Evolutionary conservation across 2,329 filamentous ascomycete genomes (phyloP), one percentile per base, ranked within the genome.

Genomic region (Mycosphaerella sp.): DNA sequence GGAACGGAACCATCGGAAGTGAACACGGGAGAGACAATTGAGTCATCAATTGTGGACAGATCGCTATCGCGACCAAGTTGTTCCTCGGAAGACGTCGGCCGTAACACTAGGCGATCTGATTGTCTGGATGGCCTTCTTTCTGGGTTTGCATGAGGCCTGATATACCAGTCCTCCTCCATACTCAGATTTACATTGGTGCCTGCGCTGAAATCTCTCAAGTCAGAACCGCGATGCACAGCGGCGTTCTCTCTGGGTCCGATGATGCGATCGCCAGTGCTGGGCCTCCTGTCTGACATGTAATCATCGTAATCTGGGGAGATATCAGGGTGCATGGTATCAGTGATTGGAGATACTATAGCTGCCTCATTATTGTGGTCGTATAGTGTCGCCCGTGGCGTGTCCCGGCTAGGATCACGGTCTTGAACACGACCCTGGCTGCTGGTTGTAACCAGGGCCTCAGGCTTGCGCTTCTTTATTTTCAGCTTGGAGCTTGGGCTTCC

Each of bases 391-490:
- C 51, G 58, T 17, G 65, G 64, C 12, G 58, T 54, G 43, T 56
- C 57, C 41, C 69, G 69, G 55, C 69, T 72, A 52, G 67, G 69
- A 53, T 74, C 73, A 56, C 76, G 77, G 46, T 77, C 76, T 58
- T 80, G 78, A 59, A 76, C 80, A 62, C 72, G 78, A 58, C 80
- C 79, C 4, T 78, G 76, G 51, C 74, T 51, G 40, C 39, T 43
- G 34, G 53, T 44, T 11, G 50, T 46, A 47, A 56, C 46, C 29
- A 57, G 41, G 41, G 49, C 56, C 7, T 62, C 59, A 17, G 59
- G 51, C 42, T 58, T 63, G 29, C 62, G 59, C 56, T 66, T 67
- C 51, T 64, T 67, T 62, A 73, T 59, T 62, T 73, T 76, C 54
- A 73, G 62, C 61, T 73, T 75, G 42, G 70, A 54, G 51, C 71